Conservation (phyloP, 164 flowering plant genomes). For the Umbellularia californica region DNA sequence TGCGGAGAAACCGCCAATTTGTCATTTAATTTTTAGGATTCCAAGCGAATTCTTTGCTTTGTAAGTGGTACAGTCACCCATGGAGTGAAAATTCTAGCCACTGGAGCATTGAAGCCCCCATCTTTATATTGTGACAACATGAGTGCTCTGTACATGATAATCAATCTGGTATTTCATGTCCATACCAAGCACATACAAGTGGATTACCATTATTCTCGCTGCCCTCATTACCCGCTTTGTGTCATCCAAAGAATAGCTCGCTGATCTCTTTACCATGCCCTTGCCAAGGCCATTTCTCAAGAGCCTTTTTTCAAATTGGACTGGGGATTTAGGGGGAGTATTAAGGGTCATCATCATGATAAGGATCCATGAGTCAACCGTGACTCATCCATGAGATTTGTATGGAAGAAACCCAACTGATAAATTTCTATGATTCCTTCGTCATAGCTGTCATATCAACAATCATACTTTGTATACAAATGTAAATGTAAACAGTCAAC, state of each 20-base stretch:
- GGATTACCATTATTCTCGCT: neutral
- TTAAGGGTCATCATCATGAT: too few species aligned
- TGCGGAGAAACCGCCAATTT: neutral
- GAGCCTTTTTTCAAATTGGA: too few species aligned
- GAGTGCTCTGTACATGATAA: neutral
- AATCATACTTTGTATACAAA: too few species aligned
- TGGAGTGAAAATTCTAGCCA: neutral
- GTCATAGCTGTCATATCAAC: too few species aligned
- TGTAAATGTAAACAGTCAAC: too few species aligned
- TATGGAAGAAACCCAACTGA: too few species aligned
- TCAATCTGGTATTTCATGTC: neutral
- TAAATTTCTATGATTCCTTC: too few species aligned
- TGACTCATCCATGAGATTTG: too few species aligned
- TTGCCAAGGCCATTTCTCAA: neutral
- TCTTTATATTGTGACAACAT: neutral
- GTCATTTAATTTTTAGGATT: neutral
- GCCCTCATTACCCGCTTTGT: neutral
- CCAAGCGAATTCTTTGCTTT: neutral
- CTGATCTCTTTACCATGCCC: neutral
- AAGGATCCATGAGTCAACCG: too few species aligned
- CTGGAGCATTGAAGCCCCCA: neutral
- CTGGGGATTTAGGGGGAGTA: too few species aligned
- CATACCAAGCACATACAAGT: neutral
- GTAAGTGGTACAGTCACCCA: neutral
- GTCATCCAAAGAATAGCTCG: neutral